Conservation (phyloP, 2,329 filamentous ascomycete genomes). For the Xylariaceae sp. region DNA sequence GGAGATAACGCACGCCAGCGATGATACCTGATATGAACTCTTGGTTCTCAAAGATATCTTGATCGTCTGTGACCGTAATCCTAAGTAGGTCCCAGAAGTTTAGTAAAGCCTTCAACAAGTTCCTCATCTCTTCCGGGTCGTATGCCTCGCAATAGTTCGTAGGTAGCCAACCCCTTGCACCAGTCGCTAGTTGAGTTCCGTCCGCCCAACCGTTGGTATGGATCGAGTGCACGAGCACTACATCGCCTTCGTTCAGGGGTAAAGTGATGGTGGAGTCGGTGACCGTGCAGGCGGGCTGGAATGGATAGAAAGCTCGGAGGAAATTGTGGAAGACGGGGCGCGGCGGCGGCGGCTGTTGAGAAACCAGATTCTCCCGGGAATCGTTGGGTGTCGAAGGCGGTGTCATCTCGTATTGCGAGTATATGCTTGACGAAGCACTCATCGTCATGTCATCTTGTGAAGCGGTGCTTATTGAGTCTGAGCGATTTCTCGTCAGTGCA, state of each 20-base stretch:
- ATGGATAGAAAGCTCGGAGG: constrained; percentile 87
- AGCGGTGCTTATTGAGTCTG: constrained; percentile 28
- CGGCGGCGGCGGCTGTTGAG: constrained; percentile 38
- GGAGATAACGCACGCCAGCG: constrained; percentile 80
- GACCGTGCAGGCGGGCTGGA: constrained; percentile 71
- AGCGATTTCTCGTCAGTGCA: constrained; percentile 43
- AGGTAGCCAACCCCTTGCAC: constrained; percentile 87
- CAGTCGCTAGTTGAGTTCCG: constrained; percentile 80
- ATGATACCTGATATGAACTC: constrained; percentile 94
- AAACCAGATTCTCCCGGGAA: constrained; percentile 54
- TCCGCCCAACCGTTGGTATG: constrained; percentile 99
- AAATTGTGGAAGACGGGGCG: constrained; percentile 85
- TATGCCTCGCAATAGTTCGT: constrained; percentile 98
- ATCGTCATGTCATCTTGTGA: constrained; percentile 25
- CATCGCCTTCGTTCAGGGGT: constrained; percentile 81
- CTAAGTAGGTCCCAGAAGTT: constrained; percentile 90
- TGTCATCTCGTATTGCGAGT: constrained; percentile 60
- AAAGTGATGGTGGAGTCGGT: constrained; percentile 84
- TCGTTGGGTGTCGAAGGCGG: constrained; percentile 70
- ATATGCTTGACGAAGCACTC: constrained; percentile 35
- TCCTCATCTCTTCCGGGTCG: constrained; percentile 80
- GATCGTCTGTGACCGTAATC: constrained; percentile 68
- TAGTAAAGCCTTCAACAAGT: constrained; percentile 76
- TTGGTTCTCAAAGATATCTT: constrained; percentile 78
- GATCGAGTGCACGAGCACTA: constrained; percentile 91